A percentile compares a stretch with the other conserved stretches of the same genome.
These are phyloP conservation scores for Calonectria ilicicola DNA, from an alignment of 2,329 filamentous ascomycete species.

Conservation along the genomic window DNA sequence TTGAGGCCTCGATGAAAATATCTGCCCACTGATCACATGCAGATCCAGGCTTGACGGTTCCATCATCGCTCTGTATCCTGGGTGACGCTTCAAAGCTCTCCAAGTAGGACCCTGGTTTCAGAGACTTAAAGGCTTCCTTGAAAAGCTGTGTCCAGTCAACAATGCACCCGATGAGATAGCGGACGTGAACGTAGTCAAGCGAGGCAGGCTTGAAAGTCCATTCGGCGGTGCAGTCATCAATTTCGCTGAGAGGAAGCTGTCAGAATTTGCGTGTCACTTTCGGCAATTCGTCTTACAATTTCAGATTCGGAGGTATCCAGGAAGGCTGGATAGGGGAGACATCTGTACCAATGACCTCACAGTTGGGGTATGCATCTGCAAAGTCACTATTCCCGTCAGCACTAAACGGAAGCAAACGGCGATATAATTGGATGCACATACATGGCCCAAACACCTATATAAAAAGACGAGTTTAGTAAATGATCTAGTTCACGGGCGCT, in stretches of 20 bases:
- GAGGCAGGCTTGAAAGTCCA: conserved; percentile 58
- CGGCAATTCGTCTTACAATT: conserved; percentile 15
- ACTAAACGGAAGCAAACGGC: no score
- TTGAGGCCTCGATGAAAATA: conserved; percentile 35
- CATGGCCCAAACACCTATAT: conserved; percentile 27
- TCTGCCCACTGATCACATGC: conserved; percentile 33
- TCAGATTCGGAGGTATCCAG: conserved; percentile 51
- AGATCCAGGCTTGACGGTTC: conserved; percentile 38
- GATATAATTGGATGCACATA: not conserved
- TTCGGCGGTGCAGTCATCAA: conserved; percentile 69
- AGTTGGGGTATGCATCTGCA: conserved; percentile 56
- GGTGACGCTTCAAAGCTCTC: conserved; percentile 41
- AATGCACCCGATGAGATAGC: conserved; percentile 64
- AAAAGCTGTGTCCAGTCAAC: conserved; percentile 65
- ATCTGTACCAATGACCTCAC: conserved; percentile 64
- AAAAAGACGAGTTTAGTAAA: not conserved
- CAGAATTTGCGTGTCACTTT: not conserved
- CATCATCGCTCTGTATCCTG: conserved; percentile 40
- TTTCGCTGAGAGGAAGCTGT: conserved; percentile 48
- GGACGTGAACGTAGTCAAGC: conserved; percentile 71
- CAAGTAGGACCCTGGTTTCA: conserved; percentile 63
- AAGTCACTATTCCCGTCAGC: conserved; percentile 58
- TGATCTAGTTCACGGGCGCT: not conserved
- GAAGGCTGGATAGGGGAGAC: conserved; percentile 68
- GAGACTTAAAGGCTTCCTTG: conserved; percentile 59